A percentile compares a stretch with the other conserved stretches of the same genome.
These are phyloP conservation scores for Solanum chacoense DNA, from an alignment of 305 asterid species.

Conservation along the genomic window DNA sequence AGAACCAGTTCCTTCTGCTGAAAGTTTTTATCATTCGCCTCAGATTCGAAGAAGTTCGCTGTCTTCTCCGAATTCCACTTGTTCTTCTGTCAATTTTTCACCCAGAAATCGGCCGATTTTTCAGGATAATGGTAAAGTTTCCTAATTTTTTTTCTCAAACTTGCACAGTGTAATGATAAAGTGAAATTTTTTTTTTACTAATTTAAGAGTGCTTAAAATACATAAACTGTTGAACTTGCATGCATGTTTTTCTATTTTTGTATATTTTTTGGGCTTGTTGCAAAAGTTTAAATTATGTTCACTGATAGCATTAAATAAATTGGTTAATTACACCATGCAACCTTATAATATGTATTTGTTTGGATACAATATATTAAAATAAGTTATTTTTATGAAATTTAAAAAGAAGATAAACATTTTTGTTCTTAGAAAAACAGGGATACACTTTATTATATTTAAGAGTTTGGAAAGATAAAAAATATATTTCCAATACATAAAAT, in stretches of 20 bases:
- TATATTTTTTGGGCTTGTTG: background rate
- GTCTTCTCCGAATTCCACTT: background rate
- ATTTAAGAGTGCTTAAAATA: background rate
- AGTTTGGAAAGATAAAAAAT: background rate
- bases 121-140: background rate
- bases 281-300: background rate
- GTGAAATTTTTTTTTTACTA: background rate
- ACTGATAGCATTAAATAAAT: background rate
- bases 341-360: background rate
- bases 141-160: too few relatives aligned
- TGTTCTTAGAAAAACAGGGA: background rate
- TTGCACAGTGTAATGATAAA: background rate
- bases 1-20: background rate
- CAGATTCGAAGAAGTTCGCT: slow-evolving; percentile 3
- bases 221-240: background rate
- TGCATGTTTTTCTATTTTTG: background rate
- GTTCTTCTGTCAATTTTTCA: slow-evolving; percentile 6
- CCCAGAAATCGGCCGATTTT: background rate
- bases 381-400: background rate
- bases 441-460: background rate
- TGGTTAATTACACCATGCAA: background rate
- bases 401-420: background rate
- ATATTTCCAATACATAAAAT: background rate
- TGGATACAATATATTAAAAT: background rate
- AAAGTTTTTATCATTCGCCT: slow-evolving; percentile 4